Evolutionary conservation across 1,284 basidiomycete species (phyloP), one percentile per base, ranked within the genome.

Genomic region (Mycocalia duriaeana): DNA sequence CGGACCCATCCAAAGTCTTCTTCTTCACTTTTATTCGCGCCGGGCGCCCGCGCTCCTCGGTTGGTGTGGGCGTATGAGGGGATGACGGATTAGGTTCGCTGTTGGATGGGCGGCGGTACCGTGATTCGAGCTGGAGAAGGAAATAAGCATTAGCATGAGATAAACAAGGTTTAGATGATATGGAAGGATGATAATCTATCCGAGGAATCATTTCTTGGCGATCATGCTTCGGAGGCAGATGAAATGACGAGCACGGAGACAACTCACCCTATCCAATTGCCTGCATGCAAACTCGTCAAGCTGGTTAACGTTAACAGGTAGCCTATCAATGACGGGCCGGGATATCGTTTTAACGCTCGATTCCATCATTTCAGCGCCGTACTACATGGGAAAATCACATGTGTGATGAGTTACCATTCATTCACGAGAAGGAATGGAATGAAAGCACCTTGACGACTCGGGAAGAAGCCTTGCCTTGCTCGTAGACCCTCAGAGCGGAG

Each of bases 211-310:
- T n/a, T n/a, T n/a, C n/a, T n/a, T n/a, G n/a, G n/a, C n/a, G n/a
- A n/a, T n/a, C n/a, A n/a, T n/a, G n/a, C n/a, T n/a, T n/a, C n/a
- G n/a, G n/a, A n/a, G 37, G 37, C 34, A 57, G 53, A 54, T 39
- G 40, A 42, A 38, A 24, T 31, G 25, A 47, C 28, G 44, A n/a
- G 23, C 42, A 42, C 13, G 25, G 14, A 11, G 37, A 19, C 37
- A 49, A 70, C 82, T 56, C 53, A 90, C 82, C 59, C 81, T 75
- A 64, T 94, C 90, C 39, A 94, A 73, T 61, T 93, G 90, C 45
- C 89, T 76, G 59, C 87, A 89, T 2, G 91, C 91, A 64, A 93
- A 93, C 51, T 90, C 89, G 55, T 94, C 91, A n/a, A 92, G 69
- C 58, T 85, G 83, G 50, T 81, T 82, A 38, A 79, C 82, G 50